phyloP scores from a whole-genome alignment of 208 protist genomes.

The Acanthamoeba royreba region DNA sequence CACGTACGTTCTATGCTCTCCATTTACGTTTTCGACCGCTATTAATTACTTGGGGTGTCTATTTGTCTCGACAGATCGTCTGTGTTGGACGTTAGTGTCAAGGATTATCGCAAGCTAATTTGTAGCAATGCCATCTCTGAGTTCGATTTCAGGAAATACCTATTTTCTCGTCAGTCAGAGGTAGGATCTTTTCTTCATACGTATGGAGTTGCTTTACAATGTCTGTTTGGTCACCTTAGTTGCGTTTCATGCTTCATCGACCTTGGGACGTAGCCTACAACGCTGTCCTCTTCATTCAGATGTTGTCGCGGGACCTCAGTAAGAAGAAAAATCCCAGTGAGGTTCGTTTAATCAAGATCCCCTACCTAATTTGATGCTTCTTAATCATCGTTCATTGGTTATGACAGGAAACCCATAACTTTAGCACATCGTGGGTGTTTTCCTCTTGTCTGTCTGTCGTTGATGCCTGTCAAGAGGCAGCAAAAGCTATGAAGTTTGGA shows the following conservation, averaged over 20 bases:
- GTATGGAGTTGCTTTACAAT: no score
- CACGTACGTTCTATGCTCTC: not conserved
- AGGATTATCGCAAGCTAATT: constrained; percentile 8
- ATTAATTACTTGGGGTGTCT: not conserved
- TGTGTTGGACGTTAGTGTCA: not conserved
- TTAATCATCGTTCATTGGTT: no score
- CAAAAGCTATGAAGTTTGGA: not conserved
- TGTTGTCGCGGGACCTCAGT: not conserved
- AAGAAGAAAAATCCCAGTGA: not conserved
- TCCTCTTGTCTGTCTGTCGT: not conserved
- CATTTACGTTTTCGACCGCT: not conserved
- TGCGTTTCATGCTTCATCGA: constrained; percentile 28
- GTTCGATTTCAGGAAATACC: constrained; percentile 28
- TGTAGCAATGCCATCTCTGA: constrained; percentile 9
- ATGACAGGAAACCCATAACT: not conserved
- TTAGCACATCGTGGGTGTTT: constrained; percentile 26
- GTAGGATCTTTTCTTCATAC: not conserved
- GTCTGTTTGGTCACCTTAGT: not conserved
- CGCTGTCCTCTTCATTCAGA: constrained; percentile 14
- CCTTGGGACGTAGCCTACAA: constrained; percentile 12
- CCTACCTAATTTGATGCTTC: no score
- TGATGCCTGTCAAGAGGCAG: constrained; percentile 1
- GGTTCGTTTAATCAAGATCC: no score
- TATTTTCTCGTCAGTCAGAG: constrained; percentile 18
- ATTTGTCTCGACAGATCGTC: not conserved